Evolutionary conservation across 129 eudicot species (phyloP), one percentile per base, ranked within the genome.

Genomic region (Flaveria linearis): DNA sequence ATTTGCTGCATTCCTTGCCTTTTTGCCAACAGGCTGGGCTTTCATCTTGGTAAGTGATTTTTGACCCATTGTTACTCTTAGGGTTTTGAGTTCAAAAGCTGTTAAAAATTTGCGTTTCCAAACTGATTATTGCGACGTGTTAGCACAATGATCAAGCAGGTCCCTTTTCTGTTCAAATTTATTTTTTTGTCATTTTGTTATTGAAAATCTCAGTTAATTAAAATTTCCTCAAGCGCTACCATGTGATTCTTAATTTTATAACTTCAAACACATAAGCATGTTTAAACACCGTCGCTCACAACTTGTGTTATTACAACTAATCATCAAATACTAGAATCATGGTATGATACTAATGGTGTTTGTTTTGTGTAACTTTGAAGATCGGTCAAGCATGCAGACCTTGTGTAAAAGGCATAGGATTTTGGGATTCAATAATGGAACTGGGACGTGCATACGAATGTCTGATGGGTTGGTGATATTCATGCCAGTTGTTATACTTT

Each of bases 21-120:
- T 94, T 87, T 41, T 89, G 81, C 98, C 98, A 46, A 91, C 98
- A 0, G 98, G 98, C 16, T 91, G 98, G 98, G 98, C 96, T 71
- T 64, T 94, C 79, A 80, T 94, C 39, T 82, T 94, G 76, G 98
- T 93, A 90, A 80, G 88, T 11, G 13, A 4, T 16, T 39, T 4
- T 68, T 52, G 52, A 52, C 9, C 12, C 61, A 45, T 12, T 76
- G 55, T 41, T 9, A 17, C 53, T 63, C 33, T 75, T 62, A 30
- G 57, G 45, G 30, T 2, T 64, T 7, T 26, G 68, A 57, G 57
- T 65, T 46, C 17, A 74, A 42, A 22, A 9, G 20, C 20, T 9
- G 43, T 69, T 15, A 4, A 25, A n/a, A 17, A 65, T 33, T 65
- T 33, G 47, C 0, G 11, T 28, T 30, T 33, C 47, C 42, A 43